These are phyloP conservation scores for Sporisorium sorghi DNA, from an alignment of 1,284 basidiomycete genomes.

Conservation along the genomic window DNA sequence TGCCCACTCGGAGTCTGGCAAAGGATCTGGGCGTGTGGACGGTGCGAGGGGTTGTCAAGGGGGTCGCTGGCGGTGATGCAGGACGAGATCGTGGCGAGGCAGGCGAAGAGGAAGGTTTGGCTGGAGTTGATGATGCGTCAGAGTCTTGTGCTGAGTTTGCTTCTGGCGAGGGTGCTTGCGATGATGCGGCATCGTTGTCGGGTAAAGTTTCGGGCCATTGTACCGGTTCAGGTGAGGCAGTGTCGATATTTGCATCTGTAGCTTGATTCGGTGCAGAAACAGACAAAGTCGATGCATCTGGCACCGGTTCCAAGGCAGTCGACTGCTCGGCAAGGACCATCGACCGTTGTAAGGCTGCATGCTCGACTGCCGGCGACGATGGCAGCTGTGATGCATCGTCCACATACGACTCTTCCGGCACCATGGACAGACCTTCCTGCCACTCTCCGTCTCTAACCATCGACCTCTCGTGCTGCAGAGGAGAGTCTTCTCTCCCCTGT, in stretches of 20 bases:
- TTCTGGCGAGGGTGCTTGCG: not conserved
- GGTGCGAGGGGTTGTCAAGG: constrained; percentile 9
- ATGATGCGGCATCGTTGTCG: not conserved
- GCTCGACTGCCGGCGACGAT: not conserved
- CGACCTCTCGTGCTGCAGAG: not conserved
- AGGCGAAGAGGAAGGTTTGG: not conserved
- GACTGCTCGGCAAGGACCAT: not conserved
- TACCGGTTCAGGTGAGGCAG: not conserved
- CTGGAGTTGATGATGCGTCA: not conserved
- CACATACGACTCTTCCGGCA: constrained; percentile 32
- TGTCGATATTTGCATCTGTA: too few relatives aligned
- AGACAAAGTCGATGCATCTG: not conserved
- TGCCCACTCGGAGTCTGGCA: constrained; percentile 29
- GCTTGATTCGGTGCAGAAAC: not conserved
- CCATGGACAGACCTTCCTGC: constrained; percentile 40
- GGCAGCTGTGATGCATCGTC: constrained; percentile 20
- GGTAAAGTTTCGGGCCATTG: not conserved
- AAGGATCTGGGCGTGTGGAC: constrained; percentile 19
- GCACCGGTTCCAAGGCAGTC: not conserved
- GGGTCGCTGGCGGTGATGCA: constrained; percentile 9
- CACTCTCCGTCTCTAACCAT: not conserved
- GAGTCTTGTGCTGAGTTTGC: not conserved
- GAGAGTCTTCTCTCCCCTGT: not conserved
- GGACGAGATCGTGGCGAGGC: not conserved
- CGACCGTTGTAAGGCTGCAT: not conserved